Conservation (phyloP, 2,329 filamentous ascomycete species). For the Geosmithia flava region DNA sequence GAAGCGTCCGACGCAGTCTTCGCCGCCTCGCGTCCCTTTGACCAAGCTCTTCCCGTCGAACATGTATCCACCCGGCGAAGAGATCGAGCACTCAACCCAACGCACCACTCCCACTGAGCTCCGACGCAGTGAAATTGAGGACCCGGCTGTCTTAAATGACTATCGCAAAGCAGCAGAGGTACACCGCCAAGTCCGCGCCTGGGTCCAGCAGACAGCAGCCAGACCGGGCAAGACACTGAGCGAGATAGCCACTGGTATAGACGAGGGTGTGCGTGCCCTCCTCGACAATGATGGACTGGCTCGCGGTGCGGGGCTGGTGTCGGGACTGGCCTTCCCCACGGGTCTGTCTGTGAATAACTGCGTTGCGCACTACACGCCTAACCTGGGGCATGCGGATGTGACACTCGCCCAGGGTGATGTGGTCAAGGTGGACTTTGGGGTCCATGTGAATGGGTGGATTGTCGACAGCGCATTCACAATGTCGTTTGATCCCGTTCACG, state of each 20-base stretch:
- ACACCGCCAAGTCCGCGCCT: conserved; percentile 70
- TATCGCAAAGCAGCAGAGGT: conserved; percentile 71
- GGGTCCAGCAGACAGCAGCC: conserved; percentile 64
- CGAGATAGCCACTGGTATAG: conserved; percentile 71
- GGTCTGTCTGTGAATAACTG: conserved; percentile 71
- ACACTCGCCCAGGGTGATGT: conserved; percentile 58
- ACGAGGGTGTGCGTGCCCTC: conserved; percentile 63
- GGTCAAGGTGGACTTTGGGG: conserved; percentile 67
- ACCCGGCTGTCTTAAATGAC: conserved; percentile 53
- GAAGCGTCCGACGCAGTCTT: conserved; percentile 12
- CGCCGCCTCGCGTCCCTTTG: conserved; percentile 18
- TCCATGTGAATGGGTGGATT: conserved; percentile 65
- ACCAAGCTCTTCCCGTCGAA: conserved; percentile 14
- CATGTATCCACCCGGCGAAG: conserved; percentile 15
- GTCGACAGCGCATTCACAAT: conserved; percentile 69
- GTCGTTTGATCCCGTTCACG: conserved; percentile 59
- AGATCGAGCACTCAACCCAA: conserved; percentile 10
- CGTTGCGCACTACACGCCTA: conserved; percentile 73
- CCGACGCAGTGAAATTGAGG: conserved; percentile 11
- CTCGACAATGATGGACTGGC: conserved; percentile 62
- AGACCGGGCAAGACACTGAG: conserved; percentile 66
- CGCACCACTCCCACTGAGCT: conserved; percentile 10
- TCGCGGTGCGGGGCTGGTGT: conserved; percentile 61
- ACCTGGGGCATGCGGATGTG: conserved; percentile 60
- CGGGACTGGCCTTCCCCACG: conserved; percentile 73